phyloP scores from a whole-genome alignment of 176 grass and related monocot species.

The Elymus sibiricus region DNA sequence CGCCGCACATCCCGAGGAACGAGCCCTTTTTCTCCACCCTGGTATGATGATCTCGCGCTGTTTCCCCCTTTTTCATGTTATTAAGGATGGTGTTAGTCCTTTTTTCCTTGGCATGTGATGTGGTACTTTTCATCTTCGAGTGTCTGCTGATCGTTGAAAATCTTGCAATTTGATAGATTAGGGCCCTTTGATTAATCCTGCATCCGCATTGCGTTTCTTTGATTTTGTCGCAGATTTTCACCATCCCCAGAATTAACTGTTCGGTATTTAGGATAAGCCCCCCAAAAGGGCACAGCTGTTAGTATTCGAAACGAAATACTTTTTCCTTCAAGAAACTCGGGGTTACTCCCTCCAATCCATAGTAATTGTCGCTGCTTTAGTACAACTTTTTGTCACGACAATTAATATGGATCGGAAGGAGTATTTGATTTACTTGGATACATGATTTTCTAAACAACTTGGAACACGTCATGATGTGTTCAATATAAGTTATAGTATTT shows the following conservation, averaged over 20 bases:
- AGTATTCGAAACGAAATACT: background rate
- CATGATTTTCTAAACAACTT: no score
- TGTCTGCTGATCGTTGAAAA: background rate
- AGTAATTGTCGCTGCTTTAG: no score
- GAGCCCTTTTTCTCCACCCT: background rate
- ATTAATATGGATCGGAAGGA: no score
- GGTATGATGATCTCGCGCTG: conserved; percentile 15
- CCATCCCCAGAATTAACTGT: background rate
- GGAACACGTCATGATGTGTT: background rate
- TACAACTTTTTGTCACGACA: no score
- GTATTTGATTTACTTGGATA: background rate
- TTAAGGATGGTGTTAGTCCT: no score
- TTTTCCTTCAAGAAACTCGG: background rate
- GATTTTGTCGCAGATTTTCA: no score
- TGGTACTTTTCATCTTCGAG: background rate
- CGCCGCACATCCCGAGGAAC: background rate
- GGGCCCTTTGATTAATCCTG: no score
- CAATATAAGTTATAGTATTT: no score
- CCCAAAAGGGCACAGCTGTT: background rate
- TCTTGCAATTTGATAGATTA: no score
- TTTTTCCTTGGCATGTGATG: background rate
- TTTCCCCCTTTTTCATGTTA: background rate
- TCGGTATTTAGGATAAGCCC: background rate
- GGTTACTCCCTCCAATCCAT: no score
- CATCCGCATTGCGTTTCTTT: no score